phyloP scores from a whole-genome alignment of 371 early-diverging fungal species.

The Homolaphlyctis polyrhiza region DNA sequence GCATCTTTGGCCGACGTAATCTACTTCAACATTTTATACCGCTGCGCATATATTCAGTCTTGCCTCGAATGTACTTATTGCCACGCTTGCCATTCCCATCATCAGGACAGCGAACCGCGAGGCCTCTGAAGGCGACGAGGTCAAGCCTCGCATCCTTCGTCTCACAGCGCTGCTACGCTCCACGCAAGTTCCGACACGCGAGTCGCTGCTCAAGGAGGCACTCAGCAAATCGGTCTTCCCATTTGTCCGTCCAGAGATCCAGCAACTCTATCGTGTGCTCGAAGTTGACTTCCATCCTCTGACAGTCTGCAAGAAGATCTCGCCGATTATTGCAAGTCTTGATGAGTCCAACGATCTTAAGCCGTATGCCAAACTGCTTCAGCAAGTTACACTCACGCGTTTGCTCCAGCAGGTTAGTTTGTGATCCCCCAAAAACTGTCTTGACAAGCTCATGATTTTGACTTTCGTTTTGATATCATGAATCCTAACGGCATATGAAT shows the following conservation, averaged over 20 bases:
- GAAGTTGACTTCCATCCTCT: conserved; percentile 97
- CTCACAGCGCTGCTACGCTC: conserved; percentile 85
- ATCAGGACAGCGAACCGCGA: conserved; percentile 66
- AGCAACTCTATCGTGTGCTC: conserved; percentile 87
- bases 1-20: no score
- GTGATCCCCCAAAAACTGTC: no score
- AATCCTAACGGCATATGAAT: no score
- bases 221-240: conserved; percentile 78
- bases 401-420: conserved; percentile 73
- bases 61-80: conserved; percentile 87
- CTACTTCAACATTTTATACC: no score
- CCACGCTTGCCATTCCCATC: conserved; percentile 77
- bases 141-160: conserved; percentile 77
- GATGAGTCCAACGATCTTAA: conserved; percentile 68
- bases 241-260: conserved; percentile 84
- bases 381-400: conserved; percentile 91
- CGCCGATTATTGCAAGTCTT: conserved; percentile 55
- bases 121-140: conserved; percentile 66
- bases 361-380: conserved; percentile 88
- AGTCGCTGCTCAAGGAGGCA: conserved; percentile 84
- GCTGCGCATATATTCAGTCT: conserved; percentile 60
- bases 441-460: no score
- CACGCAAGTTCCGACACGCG: conserved; percentile 79
- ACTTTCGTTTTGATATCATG: no score
- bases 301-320: conserved; percentile 92